Conservation (phyloP, 768 basidiomycete species). For the Flagelloscypha sp. region DNA sequence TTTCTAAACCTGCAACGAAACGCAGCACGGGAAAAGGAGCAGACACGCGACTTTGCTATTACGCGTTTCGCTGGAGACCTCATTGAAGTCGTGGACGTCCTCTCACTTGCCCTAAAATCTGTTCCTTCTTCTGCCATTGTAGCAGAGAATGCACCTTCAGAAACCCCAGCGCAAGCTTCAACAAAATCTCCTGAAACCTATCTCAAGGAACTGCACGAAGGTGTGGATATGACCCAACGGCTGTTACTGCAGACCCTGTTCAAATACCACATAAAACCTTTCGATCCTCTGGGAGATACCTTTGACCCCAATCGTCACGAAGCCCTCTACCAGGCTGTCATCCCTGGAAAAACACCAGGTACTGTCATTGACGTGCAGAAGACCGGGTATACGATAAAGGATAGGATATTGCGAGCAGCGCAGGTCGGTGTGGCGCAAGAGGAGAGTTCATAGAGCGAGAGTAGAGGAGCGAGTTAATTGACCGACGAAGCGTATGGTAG, state of each 20-base stretch:
- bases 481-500: constrained; percentile 15
- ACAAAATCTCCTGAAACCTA: constrained; percentile 51
- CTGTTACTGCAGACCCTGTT: constrained; percentile 83
- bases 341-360: constrained; percentile 85
- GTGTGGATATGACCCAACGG: constrained; percentile 89
- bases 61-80: constrained; percentile 84
- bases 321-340: constrained; percentile 87
- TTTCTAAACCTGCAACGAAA: constrained; percentile 93
- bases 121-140: constrained; percentile 47
- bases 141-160: constrained; percentile 23
- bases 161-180: constrained; percentile 19
- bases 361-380: constrained; percentile 88
- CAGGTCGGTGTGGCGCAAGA: constrained; percentile 95
- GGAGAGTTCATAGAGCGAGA: constrained; percentile 22
- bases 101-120: constrained; percentile 75
- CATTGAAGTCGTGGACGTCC: constrained; percentile 85
- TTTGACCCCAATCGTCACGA: constrained; percentile 97
- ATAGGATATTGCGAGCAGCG: constrained; percentile 85
- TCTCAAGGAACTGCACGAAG: constrained; percentile 68
- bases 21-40: constrained; percentile 82
- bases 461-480: constrained; percentile 12
- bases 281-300: constrained; percentile 84
- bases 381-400: constrained; percentile 89
- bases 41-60: constrained; percentile 91
- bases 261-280: constrained; percentile 86